Conservation (phyloP, 2,329 filamentous ascomycete species). For the Aspergillus viridinutans region DNA sequence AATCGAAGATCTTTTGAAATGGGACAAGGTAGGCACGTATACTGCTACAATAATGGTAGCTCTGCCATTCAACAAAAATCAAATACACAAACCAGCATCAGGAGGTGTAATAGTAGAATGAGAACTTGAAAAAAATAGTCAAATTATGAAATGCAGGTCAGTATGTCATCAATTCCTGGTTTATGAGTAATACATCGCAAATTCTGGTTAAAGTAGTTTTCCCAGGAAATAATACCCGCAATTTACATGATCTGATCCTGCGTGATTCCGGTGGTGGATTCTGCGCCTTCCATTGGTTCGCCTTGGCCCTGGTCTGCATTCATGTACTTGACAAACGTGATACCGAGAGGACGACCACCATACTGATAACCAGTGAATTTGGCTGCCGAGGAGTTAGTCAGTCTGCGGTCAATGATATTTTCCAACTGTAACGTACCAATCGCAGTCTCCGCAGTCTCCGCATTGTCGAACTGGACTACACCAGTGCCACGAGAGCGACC, state of each 20-base stretch:
- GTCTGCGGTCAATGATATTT: constrained; percentile 10
- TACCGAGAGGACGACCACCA: constrained; percentile 84
- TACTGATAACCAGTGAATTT: constrained; percentile 99
- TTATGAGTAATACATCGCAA: background rate
- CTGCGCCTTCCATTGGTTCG: constrained; percentile 79
- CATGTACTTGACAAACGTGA: constrained; percentile 91
- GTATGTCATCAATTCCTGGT: background rate
- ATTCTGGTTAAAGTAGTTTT: constrained; percentile 2
- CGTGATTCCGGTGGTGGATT: constrained; percentile 66
- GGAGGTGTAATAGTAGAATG: background rate
- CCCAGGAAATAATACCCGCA: constrained; percentile 2
- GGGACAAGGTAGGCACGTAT: too few relatives aligned
- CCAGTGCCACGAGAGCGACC: constrained; percentile 91
- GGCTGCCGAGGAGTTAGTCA: constrained; percentile 43
- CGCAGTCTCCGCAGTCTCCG: constrained; percentile 82
- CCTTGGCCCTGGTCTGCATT: constrained; percentile 57
- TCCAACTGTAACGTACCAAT: constrained; percentile 55
- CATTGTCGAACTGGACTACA: constrained; percentile 86
- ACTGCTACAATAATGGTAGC: background rate
- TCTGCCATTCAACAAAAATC: background rate
- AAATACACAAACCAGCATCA: background rate
- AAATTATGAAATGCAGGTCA: background rate
- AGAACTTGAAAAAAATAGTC: background rate
- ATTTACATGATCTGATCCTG: constrained; percentile 96
- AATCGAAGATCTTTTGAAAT: too few relatives aligned